Evolutionary conservation across 2,329 filamentous ascomycete genomes (phyloP).

Genomic region (Cercospora citrullina): DNA sequence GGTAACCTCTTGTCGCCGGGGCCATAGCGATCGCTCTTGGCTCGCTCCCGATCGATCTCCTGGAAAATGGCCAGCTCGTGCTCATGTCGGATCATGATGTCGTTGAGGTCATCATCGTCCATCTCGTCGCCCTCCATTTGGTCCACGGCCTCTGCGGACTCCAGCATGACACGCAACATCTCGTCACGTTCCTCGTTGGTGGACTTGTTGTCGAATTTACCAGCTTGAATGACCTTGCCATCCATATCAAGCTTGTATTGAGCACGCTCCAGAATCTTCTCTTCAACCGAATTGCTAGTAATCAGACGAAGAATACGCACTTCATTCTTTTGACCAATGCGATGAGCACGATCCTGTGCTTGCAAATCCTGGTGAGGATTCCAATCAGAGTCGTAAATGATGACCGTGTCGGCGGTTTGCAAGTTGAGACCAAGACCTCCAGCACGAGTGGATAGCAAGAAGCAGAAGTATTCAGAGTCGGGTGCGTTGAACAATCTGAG

Average conservation of each 20-base stretch:
- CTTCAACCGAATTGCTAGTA: slow-evolving; percentile 94
- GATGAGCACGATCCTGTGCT: slow-evolving; percentile 98
- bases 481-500: slow-evolving; percentile 87
- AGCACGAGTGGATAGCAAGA: slow-evolving; percentile 95
- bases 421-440: slow-evolving; percentile 96
- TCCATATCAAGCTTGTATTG: slow-evolving; percentile 99
- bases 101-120: slow-evolving; percentile 96
- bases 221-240: slow-evolving; percentile 97
- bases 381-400: slow-evolving; percentile 99
- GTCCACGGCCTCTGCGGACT: slow-evolving; percentile 69
- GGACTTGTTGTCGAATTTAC: slow-evolving; percentile 99
- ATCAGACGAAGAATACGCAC: slow-evolving; percentile 95
- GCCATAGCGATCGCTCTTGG: slow-evolving; percentile 69
- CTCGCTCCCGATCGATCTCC: slow-evolving; percentile 75
- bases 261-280: slow-evolving; percentile 95
- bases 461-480: slow-evolving; percentile 91
- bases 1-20: slow-evolving; percentile 63
- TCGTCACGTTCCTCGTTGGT: slow-evolving; percentile 98
- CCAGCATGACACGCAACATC: slow-evolving; percentile 88
- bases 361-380: slow-evolving; percentile 99
- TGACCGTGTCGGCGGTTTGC: slow-evolving; percentile 97
- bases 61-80: slow-evolving; percentile 77
- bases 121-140: slow-evolving; percentile 89
- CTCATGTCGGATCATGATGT: slow-evolving; percentile 87
- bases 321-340: slow-evolving; percentile 99